Conservation (phyloP, 495 filamentous ascomycete species). For the Arthonia radiata region DNA sequence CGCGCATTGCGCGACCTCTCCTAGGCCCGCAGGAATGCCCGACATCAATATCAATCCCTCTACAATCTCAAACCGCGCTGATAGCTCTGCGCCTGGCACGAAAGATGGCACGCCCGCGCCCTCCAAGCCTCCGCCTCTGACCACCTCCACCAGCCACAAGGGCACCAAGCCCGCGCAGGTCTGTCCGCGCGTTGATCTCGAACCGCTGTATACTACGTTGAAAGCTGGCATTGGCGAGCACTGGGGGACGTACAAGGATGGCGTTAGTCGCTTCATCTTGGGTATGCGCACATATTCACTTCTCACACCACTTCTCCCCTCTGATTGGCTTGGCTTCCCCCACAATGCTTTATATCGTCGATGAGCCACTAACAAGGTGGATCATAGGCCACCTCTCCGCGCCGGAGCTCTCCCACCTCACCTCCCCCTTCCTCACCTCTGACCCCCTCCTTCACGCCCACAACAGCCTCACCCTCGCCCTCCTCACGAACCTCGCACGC, state of each 20-base stretch:
- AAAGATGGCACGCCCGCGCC: too few relatives aligned
- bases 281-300: conserved; percentile 27
- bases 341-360: neutral
- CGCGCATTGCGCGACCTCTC: too few relatives aligned
- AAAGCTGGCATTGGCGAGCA: conserved; percentile 61
- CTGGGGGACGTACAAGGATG: conserved; percentile 74
- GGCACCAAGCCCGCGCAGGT: conserved; percentile 40
- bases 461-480: conserved; percentile 67
- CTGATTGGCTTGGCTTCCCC: neutral
- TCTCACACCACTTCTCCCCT: conserved; percentile 1
- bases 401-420: conserved; percentile 51
- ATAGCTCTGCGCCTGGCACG: too few relatives aligned
- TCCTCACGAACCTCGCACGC: conserved; percentile 64
- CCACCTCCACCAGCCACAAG: conserved; percentile 28
- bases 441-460: conserved; percentile 37
- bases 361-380: neutral
- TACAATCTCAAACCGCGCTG: too few relatives aligned
- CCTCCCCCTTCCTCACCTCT: conserved; percentile 41
- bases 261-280: conserved; percentile 53
- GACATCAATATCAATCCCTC: too few relatives aligned
- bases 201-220: conserved; percentile 67
- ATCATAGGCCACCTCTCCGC: conserved; percentile 55
- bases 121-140: conserved; percentile 33
- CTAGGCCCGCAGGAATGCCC: too few relatives aligned
- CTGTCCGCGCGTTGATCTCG: conserved; percentile 61